Conservation (phyloP, 805 yeast genomes). For the Candida ortonii region DNA sequence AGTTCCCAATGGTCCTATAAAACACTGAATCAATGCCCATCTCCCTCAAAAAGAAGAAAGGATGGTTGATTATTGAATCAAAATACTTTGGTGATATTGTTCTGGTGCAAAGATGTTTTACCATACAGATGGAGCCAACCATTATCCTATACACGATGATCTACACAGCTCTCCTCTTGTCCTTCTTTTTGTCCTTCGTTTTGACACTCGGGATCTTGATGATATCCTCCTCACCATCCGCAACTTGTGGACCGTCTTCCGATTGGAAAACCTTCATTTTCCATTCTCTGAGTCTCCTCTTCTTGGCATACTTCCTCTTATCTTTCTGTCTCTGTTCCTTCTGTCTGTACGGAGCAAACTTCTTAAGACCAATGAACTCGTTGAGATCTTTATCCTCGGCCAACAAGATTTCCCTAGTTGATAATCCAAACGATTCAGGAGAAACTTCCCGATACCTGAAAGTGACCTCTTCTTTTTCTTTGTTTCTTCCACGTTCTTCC, state of each 20-base stretch:
- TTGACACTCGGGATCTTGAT: constrained; percentile 29
- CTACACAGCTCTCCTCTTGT: constrained; percentile 21
- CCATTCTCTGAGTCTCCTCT: constrained; percentile 85
- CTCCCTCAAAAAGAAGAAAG: no score
- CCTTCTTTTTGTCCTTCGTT: constrained; percentile 26
- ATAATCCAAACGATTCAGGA: constrained; percentile 87
- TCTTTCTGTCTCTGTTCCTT: constrained; percentile 71
- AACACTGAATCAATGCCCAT: no score
- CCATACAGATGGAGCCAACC: no score
- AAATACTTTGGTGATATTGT: no score
- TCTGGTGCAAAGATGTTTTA: no score
- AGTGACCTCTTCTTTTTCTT: constrained; percentile 44
- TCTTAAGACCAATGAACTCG: constrained; percentile 81
- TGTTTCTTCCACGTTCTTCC: constrained; percentile 59
- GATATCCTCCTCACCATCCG: constrained; percentile 34
- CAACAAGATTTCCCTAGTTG: constrained; percentile 79
- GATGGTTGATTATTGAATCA: no score
- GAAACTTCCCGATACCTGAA: constrained; percentile 93
- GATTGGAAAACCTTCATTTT: constrained; percentile 73
- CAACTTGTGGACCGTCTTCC: constrained; percentile 47
- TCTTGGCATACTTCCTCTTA: constrained; percentile 78
- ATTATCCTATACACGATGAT: no score
- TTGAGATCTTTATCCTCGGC: constrained; percentile 89
- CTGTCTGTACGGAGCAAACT: constrained; percentile 89
- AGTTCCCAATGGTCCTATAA: no score